Percentiles rank a stretch among this genome's conserved stretches.
These are phyloP conservation scores for Paraurostyla sp. DNA, from an alignment of 73 alveolate species.

Conservation along the genomic window DNA sequence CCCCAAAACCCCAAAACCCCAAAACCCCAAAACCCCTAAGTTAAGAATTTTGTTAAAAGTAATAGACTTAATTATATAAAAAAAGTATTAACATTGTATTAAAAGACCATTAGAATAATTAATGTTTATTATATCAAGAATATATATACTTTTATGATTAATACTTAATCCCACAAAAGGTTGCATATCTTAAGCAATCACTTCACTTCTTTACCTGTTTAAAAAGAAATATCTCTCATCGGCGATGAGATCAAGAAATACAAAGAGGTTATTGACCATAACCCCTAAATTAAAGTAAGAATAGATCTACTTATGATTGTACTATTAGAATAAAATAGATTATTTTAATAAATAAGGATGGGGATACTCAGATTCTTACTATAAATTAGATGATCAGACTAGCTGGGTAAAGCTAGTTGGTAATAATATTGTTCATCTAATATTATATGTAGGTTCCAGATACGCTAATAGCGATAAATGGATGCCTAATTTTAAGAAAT, in stretches of 20 bases:
- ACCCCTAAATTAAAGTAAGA: background rate
- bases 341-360: constrained; percentile 86
- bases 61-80: no score
- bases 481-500: constrained; percentile 78
- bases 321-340: constrained; percentile 70
- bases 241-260: background rate
- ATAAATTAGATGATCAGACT: constrained; percentile 73
- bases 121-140: no score
- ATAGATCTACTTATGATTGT: background rate
- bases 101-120: no score
- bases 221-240: background rate
- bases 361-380: constrained; percentile 92
- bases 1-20: no score
- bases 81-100: no score
- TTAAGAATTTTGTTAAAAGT: no score
- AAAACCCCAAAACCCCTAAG: no score
- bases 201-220: no score
- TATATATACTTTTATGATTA: no score
- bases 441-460: constrained; percentile 49
- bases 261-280: background rate
- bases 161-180: no score
- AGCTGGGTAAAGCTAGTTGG: constrained; percentile 82
- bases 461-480: constrained; percentile 78
- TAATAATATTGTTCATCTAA: background rate
- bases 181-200: no score